phyloP scores from a whole-genome alignment of 495 filamentous ascomycete genomes.

The Xylaria castorea region DNA sequence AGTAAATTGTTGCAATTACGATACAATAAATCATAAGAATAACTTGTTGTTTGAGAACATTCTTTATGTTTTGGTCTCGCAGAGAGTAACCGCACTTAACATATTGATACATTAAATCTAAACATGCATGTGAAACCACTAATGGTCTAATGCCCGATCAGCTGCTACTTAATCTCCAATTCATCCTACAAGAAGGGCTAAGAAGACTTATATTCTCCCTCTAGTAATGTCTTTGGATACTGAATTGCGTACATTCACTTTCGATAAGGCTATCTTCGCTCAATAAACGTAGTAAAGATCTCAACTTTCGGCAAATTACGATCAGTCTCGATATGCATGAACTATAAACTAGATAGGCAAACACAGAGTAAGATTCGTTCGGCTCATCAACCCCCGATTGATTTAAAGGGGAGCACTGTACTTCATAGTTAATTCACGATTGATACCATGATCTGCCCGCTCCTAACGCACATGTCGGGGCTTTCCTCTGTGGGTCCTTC shows the following conservation, averaged over 20 bases:
- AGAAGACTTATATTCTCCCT: neutral
- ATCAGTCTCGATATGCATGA: neutral
- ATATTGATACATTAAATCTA: neutral
- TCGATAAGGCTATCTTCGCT: neutral
- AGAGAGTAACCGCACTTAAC: neutral
- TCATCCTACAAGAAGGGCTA: neutral
- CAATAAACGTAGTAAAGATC: neutral
- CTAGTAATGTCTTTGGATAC: neutral
- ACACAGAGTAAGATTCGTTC: neutral
- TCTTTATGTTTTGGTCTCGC: neutral
- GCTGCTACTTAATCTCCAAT: too few relatives aligned
- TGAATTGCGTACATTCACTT: neutral
- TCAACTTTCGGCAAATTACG: neutral
- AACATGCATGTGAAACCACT: neutral
- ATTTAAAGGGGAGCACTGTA: neutral
- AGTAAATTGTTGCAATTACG: neutral
- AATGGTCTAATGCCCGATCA: neutral
- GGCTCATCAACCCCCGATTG: neutral
- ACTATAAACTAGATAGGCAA: neutral
- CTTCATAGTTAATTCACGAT: neutral
- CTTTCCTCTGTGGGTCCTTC: neutral
- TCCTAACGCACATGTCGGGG: neutral
- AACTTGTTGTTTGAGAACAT: neutral
- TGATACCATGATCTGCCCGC: neutral
- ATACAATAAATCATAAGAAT: neutral